Percentiles rank a stretch among this genome's conserved stretches.
These are phyloP conservation scores for Myxozyma melibiosi DNA, from an alignment of 805 yeast species.

Conservation along the genomic window DNA sequence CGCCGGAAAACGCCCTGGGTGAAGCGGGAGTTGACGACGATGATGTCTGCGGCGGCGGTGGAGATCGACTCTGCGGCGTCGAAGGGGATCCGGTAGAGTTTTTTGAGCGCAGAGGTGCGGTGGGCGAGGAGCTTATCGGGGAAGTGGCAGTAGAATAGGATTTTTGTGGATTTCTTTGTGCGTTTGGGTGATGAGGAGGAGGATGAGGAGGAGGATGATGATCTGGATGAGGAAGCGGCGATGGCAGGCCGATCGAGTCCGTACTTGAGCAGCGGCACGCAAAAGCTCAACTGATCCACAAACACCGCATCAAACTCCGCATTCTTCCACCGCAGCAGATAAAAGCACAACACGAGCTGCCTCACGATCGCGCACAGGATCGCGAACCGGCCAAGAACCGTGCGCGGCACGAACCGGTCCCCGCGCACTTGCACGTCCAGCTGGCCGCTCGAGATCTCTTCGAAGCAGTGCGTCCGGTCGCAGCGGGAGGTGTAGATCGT, in stretches of 20 bases:
- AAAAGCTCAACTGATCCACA: slow-evolving; percentile 85
- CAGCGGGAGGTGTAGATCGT: slow-evolving; percentile 86
- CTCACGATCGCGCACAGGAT: slow-evolving; percentile 82
- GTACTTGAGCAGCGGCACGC: slow-evolving; percentile 67
- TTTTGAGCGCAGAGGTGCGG: slow-evolving; percentile 54
- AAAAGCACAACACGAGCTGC: slow-evolving; percentile 66
- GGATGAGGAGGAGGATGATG: slow-evolving; percentile 9
- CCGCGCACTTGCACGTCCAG: slow-evolving; percentile 75
- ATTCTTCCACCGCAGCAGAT: slow-evolving; percentile 50
- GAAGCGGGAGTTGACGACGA: slow-evolving; percentile 87
- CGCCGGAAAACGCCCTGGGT: slow-evolving; percentile 68
- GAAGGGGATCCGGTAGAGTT: slow-evolving; percentile 76
- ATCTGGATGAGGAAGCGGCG: not conserved
- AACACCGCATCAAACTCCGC: slow-evolving; percentile 67
- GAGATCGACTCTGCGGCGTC: slow-evolving; percentile 82
- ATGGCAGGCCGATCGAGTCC: slow-evolving; percentile 9
- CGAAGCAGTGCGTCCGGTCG: slow-evolving; percentile 84
- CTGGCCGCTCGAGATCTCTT: slow-evolving; percentile 64
- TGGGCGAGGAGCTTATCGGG: slow-evolving; percentile 83
- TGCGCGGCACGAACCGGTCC: slow-evolving; percentile 75
- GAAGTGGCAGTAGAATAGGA: slow-evolving; percentile 91
- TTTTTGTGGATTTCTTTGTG: slow-evolving; percentile 44
- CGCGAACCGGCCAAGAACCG: slow-evolving; percentile 62
- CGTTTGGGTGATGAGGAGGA: not conserved
- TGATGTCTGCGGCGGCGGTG: slow-evolving; percentile 70